Base-by-base conservation (phyloP, 176 grass and related monocot genomes). In the Stipa capillata region DNA sequence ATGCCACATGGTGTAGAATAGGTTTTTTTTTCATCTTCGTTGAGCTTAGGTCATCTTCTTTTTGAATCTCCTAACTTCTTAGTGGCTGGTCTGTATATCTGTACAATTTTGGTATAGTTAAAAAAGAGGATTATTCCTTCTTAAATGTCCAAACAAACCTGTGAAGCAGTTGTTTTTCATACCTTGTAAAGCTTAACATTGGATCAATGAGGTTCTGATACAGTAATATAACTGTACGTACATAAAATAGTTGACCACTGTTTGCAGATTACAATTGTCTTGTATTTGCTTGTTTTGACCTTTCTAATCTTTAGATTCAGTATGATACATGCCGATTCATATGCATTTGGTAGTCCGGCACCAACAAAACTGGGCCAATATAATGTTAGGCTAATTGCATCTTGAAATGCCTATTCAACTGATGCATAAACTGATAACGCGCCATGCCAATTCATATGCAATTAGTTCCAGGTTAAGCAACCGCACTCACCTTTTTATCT, bases 51-150 rank as follows among this genome's bases (percentile, higher is more conserved):
- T 11, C 23, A 34, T 55, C 7, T 39, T 62, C 27, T 75, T 78
- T 33, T 80, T 52, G 69, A 60, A 55, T 69, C 34, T 83, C 23
- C 52, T 89, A 75, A 72, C 77, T 71, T 73, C 43, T 31, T 85
- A 77, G 82, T 36, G 4, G 49, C 7, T 42, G 34, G 8, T 82
- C 31, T 89, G 54, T 89, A 85, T 89, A 81, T 76, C 5, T 81
- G 71, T 89, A 85, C 63, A 87, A 44, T 64, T 81, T 76, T 85
- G 36, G 44, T 81, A 76, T 76, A 85, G 69, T 42, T 63, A 36
- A 63, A 80, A 37, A 15, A 45, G 35, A 67, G 69, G 27, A 58
- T 3, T 16, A 18, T 9, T 49, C 2, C 43, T 36, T 54, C 17
- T 72, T 13, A 51, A 20, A 5, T 55, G 1, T 49, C 36, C 4